phyloP scores from a whole-genome alignment of 768 basidiomycete genomes.

The Myochromella boudieri region DNA sequence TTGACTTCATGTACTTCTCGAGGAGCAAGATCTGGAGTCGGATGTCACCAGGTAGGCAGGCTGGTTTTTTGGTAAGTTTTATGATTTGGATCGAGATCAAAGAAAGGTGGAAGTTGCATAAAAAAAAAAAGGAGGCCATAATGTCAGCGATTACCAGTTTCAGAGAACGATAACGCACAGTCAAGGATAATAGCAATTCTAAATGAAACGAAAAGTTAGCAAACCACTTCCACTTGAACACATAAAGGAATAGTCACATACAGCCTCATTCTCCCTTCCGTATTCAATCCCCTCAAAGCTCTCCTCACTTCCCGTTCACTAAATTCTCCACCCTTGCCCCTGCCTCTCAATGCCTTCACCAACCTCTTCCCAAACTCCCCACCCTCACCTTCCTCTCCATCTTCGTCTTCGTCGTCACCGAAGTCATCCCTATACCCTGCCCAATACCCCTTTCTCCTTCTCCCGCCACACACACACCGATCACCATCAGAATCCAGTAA shows the following conservation, averaged over 20 bases:
- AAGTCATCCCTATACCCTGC: slow-evolving; percentile 60
- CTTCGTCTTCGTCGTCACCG: slow-evolving; percentile 46
- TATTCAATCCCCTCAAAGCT: slow-evolving; percentile 57
- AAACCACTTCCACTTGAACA: not conserved
- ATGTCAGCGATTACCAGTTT: not conserved
- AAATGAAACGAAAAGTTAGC: slow-evolving; percentile 5
- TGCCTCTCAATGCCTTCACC: slow-evolving; percentile 48
- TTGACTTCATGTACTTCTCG: slow-evolving; percentile 79
- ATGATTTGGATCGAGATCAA: no score
- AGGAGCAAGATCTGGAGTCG: slow-evolving; percentile 80
- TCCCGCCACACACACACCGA: slow-evolving; percentile 58
- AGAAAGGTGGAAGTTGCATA: no score
- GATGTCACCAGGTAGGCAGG: slow-evolving; percentile 83
- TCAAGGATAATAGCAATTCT: slow-evolving; percentile 66
- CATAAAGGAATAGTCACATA: slow-evolving; percentile 35
- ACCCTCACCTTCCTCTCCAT: slow-evolving; percentile 35
- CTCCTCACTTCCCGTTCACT: slow-evolving; percentile 70
- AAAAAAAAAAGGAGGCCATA: slow-evolving; percentile 6
- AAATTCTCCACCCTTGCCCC: slow-evolving; percentile 58
- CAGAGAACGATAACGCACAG: slow-evolving; percentile 32
- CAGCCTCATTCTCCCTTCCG: slow-evolving; percentile 75
- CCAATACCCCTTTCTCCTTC: slow-evolving; percentile 69
- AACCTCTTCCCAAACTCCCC: slow-evolving; percentile 33
- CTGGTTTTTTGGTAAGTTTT: slow-evolving; percentile 31
- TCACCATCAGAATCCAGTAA: slow-evolving; percentile 25